Conservation (phyloP, 495 filamentous ascomycete species). For the Cetradonia linearis region DNA sequence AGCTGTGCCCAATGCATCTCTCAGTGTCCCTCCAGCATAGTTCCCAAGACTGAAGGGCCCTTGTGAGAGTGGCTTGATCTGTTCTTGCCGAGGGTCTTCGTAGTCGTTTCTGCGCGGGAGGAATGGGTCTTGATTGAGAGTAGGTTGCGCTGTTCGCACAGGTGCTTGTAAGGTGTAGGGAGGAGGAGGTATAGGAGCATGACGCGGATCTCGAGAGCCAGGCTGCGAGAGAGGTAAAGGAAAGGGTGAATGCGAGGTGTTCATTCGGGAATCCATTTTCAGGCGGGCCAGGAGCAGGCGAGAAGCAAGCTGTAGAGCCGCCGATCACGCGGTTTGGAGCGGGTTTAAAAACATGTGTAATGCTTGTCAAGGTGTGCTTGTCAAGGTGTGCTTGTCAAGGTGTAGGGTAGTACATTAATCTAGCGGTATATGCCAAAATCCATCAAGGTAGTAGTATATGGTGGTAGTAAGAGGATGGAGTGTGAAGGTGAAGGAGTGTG, state of each 20-base stretch:
- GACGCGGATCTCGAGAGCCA: constrained; percentile 14
- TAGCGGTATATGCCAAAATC: background rate
- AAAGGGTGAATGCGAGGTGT: constrained; percentile 13
- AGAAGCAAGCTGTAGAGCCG: background rate
- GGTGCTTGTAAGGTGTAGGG: constrained; percentile 17
- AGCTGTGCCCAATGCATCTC: background rate
- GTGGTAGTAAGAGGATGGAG: background rate
- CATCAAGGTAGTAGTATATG: background rate
- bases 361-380: background rate
- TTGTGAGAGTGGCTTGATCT: background rate
- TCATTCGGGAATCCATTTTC: constrained; percentile 20
- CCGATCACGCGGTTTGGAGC: background rate
- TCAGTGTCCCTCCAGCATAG: background rate
- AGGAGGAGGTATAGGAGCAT: constrained; percentile 22
- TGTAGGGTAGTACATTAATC: background rate
- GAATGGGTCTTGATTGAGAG: constrained; percentile 14
- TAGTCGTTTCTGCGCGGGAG: constrained; percentile 15
- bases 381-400: background rate
- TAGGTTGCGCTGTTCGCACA: constrained; percentile 1
- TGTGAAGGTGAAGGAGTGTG: background rate
- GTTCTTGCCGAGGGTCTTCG: constrained; percentile 9
- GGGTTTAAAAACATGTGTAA: too few species aligned
- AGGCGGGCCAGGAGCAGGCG: background rate
- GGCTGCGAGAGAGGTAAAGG: constrained; percentile 18
- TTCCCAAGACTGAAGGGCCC: background rate